phyloP scores from a whole-genome alignment of 345 rosid genomes.

The Eucalyptus erythrocorys region DNA sequence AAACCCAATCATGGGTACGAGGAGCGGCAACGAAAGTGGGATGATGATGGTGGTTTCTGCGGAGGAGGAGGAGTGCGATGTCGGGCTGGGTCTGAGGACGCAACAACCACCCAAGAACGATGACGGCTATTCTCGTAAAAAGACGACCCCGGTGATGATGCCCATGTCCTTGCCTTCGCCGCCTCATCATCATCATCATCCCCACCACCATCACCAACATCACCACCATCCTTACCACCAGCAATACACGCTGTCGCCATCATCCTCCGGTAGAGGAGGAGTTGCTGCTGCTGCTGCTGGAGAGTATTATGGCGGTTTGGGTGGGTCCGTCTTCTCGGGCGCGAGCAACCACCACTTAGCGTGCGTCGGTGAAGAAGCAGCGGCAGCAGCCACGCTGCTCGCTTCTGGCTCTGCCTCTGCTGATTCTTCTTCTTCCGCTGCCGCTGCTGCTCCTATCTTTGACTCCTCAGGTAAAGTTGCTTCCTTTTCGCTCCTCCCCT shows the following conservation, averaged over 20 bases:
- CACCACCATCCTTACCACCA: background rate
- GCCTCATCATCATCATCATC: background rate
- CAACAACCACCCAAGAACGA: background rate
- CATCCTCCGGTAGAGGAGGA: background rate
- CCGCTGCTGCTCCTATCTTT: background rate
- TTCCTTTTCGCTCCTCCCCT: background rate
- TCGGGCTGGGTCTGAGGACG: background rate
- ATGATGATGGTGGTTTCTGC: background rate
- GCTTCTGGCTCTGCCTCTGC: background rate
- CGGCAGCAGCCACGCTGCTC: background rate
- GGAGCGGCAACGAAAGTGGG: background rate
- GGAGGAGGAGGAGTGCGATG: background rate
- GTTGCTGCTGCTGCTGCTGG: background rate
- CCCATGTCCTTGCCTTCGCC: background rate
- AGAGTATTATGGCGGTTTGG: background rate
- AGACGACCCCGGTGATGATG: background rate
- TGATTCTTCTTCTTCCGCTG: background rate
- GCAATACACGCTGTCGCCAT: background rate
- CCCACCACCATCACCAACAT: background rate
- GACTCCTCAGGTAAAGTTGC: slow-evolving; percentile 9
- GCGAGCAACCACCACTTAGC: background rate
- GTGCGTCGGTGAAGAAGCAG: background rate
- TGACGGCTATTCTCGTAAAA: background rate
- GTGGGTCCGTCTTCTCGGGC: background rate
- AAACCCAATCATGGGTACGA: background rate